Evolutionary conservation across 1,284 basidiomycete species (phyloP), one percentile per base, ranked within the genome.

Genomic region (Abortiporus biennis): DNA sequence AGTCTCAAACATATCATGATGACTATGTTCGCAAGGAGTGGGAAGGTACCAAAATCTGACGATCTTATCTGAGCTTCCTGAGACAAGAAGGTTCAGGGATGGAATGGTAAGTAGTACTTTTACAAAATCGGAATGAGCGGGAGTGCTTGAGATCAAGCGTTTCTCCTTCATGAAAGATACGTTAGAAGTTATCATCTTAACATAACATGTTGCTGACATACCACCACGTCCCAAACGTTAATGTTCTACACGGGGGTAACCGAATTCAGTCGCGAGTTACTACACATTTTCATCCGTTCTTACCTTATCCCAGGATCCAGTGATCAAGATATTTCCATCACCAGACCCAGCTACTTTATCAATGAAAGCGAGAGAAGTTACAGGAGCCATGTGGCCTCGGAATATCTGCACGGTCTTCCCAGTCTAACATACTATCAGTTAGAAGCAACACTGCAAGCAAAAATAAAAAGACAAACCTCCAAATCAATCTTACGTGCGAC

Each of bases 221-320:
- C 92, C 53, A 76, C 58, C 3, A 74, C 75, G 54, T 92, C 72
- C 92, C 92, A 96, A 2, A 92, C 49, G 55, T 80, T 83, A 58
- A 95, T 85, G 0, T 81, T 82, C 86, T 90, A n/a, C n/a, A n/a
- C n/a, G n/a, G n/a, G n/a, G 49, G 1, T 30, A 3, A n/a, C n/a
- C n/a, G n/a, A n/a, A n/a, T n/a, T n/a, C n/a, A n/a, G n/a, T n/a
- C n/a, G 9, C 17, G 20, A 38, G 19, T 54, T 33, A 56, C 56
- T 40, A 45, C 11, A 21, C 12, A 27, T n/a, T n/a, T n/a, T n/a
- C n/a, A n/a, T n/a, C n/a, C n/a, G 32, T 53, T 16, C 58, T 44
- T 53, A 78, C 86, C 63, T 85, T 83, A 60, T 96, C 92, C 92
- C 92, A 96, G 32, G 92, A 92, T 16, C 87, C 90, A 32, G 88